A percentile compares a stretch with the other conserved stretches of the same genome.
Evolutionary conservation across 2,329 filamentous ascomycete genomes (phyloP).

Genomic region (Hypoxylon sp.): DNA sequence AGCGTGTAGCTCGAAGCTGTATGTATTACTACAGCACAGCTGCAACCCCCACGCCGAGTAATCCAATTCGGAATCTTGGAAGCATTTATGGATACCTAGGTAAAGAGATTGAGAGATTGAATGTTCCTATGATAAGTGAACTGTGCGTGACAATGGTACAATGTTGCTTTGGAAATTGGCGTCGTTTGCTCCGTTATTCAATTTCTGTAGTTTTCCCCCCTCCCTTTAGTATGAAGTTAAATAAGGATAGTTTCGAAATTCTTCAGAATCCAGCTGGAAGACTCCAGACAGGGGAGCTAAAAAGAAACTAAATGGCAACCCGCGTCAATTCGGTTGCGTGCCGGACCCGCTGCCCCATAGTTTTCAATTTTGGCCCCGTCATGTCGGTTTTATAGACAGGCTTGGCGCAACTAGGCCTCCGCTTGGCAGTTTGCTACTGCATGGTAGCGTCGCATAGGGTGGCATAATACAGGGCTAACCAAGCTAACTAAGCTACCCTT

Average conservation of each 20-base stretch:
- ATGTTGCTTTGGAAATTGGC: not conserved
- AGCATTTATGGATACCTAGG: constrained; percentile 10
- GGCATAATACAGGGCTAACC: not conserved
- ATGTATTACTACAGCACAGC: constrained; percentile 24
- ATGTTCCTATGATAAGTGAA: too few relatives aligned
- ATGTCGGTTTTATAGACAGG: constrained; percentile 35
- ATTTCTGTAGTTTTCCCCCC: not conserved
- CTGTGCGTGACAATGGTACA: constrained; percentile 2
- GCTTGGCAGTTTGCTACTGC: constrained; percentile 30
- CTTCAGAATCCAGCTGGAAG: constrained; percentile 28
- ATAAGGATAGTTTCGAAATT: constrained; percentile 34
- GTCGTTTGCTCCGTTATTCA: constrained; percentile 1
- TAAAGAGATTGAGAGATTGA: too few relatives aligned
- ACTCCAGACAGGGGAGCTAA: constrained; percentile 15
- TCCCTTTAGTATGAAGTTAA: not conserved
- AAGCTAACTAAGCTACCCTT: constrained; percentile 32
- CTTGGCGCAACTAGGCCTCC: constrained; percentile 25
- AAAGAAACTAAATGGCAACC: constrained; percentile 23
- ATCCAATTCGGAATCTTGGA: not conserved
- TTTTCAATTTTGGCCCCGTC: constrained; percentile 33
- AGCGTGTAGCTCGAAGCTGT: not conserved
- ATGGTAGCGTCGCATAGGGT: not conserved
- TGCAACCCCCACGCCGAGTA: constrained; percentile 25
- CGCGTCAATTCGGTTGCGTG: constrained; percentile 36
- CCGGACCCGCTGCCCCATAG: constrained; percentile 33